Conservation (phyloP, 2,329 filamentous ascomycete genomes). For the Raffaelea arxii region DNA sequence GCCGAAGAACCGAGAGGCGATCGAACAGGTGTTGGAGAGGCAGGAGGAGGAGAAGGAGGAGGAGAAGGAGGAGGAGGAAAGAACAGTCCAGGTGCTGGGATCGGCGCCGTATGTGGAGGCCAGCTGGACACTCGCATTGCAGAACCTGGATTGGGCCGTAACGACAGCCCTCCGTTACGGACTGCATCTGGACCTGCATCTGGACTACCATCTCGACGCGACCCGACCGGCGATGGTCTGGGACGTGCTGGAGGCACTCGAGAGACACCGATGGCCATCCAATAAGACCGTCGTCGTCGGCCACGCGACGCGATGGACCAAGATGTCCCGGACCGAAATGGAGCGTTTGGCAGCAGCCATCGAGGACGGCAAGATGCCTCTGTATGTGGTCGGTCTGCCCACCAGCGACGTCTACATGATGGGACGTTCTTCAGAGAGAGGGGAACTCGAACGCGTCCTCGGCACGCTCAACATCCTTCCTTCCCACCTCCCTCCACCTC, state of each 20-base stretch:
- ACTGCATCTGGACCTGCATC: conserved; percentile 59
- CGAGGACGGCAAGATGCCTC: conserved; percentile 35
- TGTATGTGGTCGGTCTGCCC: conserved; percentile 60
- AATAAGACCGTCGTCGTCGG: conserved; percentile 45
- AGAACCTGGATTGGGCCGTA: conserved; percentile 56
- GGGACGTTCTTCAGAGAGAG: conserved; percentile 27
- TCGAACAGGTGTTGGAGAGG: not conserved
- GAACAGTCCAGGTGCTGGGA: no score
- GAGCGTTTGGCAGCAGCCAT: conserved; percentile 35
- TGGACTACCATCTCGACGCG: conserved; percentile 57
- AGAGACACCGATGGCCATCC: conserved; percentile 37
- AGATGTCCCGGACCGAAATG: conserved; percentile 43
- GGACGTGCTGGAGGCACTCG: conserved; percentile 41
- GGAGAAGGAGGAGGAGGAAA: not conserved
- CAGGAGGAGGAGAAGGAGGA: not conserved
- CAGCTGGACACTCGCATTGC: conserved; percentile 31
- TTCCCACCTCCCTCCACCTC: no score
- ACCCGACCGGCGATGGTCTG: conserved; percentile 37
- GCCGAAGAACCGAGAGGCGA: not conserved
- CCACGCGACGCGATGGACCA: conserved; percentile 58
- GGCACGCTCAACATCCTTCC: conserved; percentile 56
- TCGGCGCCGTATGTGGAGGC: conserved; percentile 63
- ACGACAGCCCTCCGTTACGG: conserved; percentile 36
- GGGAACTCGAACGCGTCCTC: not conserved
- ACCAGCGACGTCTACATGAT: conserved; percentile 69